Evolutionary conservation across 768 basidiomycete species (phyloP), one percentile per base, ranked within the genome.

Genomic region (Boletus rubescentipes): DNA sequence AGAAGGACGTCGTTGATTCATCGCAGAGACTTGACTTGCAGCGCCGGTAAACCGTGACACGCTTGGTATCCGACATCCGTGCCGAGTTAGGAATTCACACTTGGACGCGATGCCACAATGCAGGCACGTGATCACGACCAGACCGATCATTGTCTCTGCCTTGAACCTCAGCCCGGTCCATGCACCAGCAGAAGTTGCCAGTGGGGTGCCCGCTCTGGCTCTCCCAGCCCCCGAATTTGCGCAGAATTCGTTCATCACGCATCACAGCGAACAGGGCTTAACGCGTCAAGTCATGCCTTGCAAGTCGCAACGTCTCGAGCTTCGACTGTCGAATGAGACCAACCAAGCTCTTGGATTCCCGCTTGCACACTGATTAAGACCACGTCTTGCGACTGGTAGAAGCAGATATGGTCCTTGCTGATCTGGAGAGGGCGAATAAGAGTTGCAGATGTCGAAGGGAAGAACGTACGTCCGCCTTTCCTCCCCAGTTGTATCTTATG

Each of bases 351-450:
- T 74, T 98, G 49, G 89, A 98, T 62, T 93, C 93, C 47, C 89
- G 85, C 57, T 89, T 93, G 66, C 83, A 91, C 34, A 92, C 97
- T 77, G 95, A 98, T 69, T 91, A 97, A 66, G 96, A 98, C 67
- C 87, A 91, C 11, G 79, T 93, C 5, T 83, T 93, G 2, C 90
- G 93, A 60, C 80, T 98, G 20, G 88, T 90, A 0, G 96, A 99
- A 67, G 80, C 96, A 52, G 97, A 99, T 65, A 90, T 98, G 85
- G 84, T 98, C 61, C 88, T 91, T 23, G 91, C 89, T 12, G 97
- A 99, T 73, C 77, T 98, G 39, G 93, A 95, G 62, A 82, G 93
- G n/a, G 94, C 97, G n/a, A 98, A 95, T 64, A 90, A 85, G 96
- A 16, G 90, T 98, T 3, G 92, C 90, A 0, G 85, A 89, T 3